These are phyloP conservation scores for Massarina eburnea DNA, from an alignment of 2,329 filamentous ascomycete genomes.

Conservation along the genomic window DNA sequence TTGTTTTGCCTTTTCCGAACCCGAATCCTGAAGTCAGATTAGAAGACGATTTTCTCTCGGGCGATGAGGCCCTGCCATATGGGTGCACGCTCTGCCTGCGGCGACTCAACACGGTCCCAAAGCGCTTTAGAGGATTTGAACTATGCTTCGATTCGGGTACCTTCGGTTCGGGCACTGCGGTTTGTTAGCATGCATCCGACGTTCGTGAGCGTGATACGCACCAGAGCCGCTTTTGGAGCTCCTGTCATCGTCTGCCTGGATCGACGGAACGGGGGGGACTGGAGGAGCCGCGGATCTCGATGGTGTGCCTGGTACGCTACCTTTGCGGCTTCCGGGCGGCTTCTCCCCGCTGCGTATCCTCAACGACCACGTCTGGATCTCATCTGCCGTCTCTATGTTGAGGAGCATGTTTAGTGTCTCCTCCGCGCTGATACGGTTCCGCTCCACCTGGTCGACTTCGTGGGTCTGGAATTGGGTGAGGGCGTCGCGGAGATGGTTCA, in stretches of 20 bases:
- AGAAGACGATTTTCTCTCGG: conserved; percentile 55
- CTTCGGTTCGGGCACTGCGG: conserved; percentile 36
- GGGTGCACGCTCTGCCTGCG: conserved; percentile 43
- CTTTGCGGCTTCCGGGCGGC: conserved; percentile 31
- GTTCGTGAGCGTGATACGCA: conserved; percentile 28
- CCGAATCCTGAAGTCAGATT: conserved; percentile 60
- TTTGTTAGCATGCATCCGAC: neutral
- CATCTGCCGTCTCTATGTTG: conserved; percentile 82
- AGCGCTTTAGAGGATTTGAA: conserved; percentile 42
- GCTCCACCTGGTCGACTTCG: conserved; percentile 83
- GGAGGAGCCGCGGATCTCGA: conserved; percentile 41
- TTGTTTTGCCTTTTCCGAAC: conserved; percentile 66
- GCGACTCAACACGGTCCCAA: conserved; percentile 45
- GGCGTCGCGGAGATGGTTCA: conserved; percentile 87
- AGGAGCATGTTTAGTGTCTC: conserved; percentile 79
- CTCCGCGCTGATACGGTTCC: conserved; percentile 72
- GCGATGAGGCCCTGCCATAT: conserved; percentile 44
- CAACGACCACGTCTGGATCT: conserved; percentile 74
- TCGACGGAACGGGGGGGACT: conserved; percentile 34
- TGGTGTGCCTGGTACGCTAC: conserved; percentile 27
- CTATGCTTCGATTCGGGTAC: conserved; percentile 40
- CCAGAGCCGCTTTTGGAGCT: conserved; percentile 55
- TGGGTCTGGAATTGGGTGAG: conserved; percentile 93
- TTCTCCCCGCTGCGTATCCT: conserved; percentile 45
- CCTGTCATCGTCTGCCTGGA: conserved; percentile 53